Base-by-base conservation (phyloP, 108 stramenopile genomes). In the Asterionellopsis glacialis region DNA sequence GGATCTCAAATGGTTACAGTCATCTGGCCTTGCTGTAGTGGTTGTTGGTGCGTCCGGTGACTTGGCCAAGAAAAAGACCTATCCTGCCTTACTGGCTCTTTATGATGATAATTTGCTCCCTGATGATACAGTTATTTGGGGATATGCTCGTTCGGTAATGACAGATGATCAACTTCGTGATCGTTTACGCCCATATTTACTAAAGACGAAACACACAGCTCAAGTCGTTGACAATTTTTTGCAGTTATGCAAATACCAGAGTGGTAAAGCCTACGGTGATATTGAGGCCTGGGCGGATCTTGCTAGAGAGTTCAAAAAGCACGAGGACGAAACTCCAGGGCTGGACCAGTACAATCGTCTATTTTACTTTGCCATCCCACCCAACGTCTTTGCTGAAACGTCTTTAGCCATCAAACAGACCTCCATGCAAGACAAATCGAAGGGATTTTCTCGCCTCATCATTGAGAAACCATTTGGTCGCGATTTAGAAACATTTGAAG, bases 381-480 rank as follows among this genome's bases (percentile, higher is more conserved):
- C 98, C 21, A 90, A 84, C 59, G 95, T 96, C 4, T 99, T 97
- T 77, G 87, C 81, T 9, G 84, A 89, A 21, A 88, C 94, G 13
- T 94, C 83, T 4, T 56, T 70, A 19, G 83, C 92, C 15, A 95
- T 97, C 64, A 80, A 80, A 44, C 41, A 70, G 45, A 70, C 67
- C 7, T 86, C 75, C 45, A 82, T 96, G 76, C 75, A 88, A 0
- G 65, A 63, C 27, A 74, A 83, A 9, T 51, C 33, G 21, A 83
- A 75, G 42, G 98, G 97, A 9, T 99, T 84, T 75, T 90, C 80
- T 13, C 82, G 96, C 4, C 68, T 99, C 51, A 89, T 99, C 57
- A 86, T 98, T 16, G 98, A 99, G 75, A 99, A 99, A 69, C 98
- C 98, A 25, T 99, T 99, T 72, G 98, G 98, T 19, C 81, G 86